Percentiles rank a stretch among this genome's conserved stretches.
phyloP scores from a whole-genome alignment of 208 protist species.

The Trypanosoma rangeli region DNA sequence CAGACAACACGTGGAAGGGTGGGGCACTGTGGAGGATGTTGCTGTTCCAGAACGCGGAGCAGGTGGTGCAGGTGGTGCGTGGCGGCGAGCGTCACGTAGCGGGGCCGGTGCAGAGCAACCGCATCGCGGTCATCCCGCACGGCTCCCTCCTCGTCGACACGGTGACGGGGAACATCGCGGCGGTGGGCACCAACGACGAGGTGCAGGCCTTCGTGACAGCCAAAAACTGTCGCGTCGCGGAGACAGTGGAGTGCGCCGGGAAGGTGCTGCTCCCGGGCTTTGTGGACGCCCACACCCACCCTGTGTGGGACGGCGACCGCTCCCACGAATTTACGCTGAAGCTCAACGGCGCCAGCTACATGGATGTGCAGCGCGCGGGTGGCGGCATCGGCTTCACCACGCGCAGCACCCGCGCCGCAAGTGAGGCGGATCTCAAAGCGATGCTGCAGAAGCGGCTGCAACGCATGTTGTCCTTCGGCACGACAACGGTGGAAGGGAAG shows the following conservation, averaged over 20 bases:
- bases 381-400: conserved; percentile 82
- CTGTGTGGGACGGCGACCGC: conserved; percentile 77
- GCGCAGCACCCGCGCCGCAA: conserved; percentile 35
- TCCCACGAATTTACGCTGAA: conserved; percentile 84
- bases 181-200: conserved; percentile 20
- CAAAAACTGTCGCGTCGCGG: conserved; percentile 8
- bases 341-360: conserved; percentile 82
- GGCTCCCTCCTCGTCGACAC: conserved; percentile 24
- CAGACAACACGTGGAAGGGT: background rate
- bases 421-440: conserved; percentile 40
- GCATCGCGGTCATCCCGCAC: conserved; percentile 17
- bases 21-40: conserved; percentile 8
- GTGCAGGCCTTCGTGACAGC: conserved; percentile 8
- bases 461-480: conserved; percentile 70
- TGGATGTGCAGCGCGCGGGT: conserved; percentile 78
- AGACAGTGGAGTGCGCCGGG: conserved; percentile 41
- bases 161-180: conserved; percentile 11
- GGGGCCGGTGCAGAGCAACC: conserved; percentile 6
- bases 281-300: conserved; percentile 86
- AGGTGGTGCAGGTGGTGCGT: conserved; percentile 29
- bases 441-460: conserved; percentile 39
- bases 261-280: conserved; percentile 68
- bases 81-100: conserved; percentile 21
- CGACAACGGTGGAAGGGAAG: conserved; percentile 81
- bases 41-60: conserved; percentile 23